A percentile compares a stretch with the other conserved stretches of the same genome.
Conservation (phyloP, 768 basidiomycete genomes). For the Cytidiella melzeri region DNA sequence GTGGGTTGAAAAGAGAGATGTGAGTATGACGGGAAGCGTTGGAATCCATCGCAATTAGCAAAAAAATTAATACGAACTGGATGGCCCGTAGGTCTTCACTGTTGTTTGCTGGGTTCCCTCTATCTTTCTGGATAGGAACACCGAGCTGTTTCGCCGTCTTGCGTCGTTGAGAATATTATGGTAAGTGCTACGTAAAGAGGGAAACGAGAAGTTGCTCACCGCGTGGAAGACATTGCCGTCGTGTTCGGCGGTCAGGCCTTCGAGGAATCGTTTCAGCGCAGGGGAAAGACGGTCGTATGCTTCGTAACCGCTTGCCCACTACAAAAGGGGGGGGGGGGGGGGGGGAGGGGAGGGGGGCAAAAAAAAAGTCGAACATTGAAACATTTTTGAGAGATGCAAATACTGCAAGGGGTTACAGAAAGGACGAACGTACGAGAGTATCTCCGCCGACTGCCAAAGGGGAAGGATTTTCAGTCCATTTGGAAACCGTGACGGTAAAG, state of each 20-base stretch:
- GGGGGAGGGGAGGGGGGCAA: not conserved
- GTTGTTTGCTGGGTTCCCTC: constrained; percentile 50
- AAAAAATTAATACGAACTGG: constrained; percentile 26
- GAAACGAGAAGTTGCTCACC: not conserved
- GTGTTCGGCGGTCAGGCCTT: constrained; percentile 53
- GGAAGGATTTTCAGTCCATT: constrained; percentile 11
- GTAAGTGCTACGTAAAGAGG: too few species aligned
- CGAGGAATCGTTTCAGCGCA: constrained; percentile 44
- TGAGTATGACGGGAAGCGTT: not conserved
- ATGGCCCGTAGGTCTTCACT: constrained; percentile 42
- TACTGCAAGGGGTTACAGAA: too few species aligned
- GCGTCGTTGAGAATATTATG: not conserved
- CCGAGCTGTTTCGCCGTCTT: constrained; percentile 27
- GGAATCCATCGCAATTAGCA: too few species aligned
- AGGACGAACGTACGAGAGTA: constrained; percentile 28
- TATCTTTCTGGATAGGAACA: constrained; percentile 29
- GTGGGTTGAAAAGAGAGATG: constrained; percentile 26
- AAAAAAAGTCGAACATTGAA: too few species aligned
- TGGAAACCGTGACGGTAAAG: not conserved
- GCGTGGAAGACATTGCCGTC: constrained; percentile 37
- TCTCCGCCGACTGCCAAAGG: constrained; percentile 25
- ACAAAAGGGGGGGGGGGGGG: constrained; percentile 18
- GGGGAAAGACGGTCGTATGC: constrained; percentile 61
- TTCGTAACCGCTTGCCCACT: constrained; percentile 38
- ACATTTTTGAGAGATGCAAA: not conserved